Percentiles rank a stretch among this genome's conserved stretches.
Evolutionary conservation across 768 basidiomycete species (phyloP).

Genomic region (Russula compacta): DNA sequence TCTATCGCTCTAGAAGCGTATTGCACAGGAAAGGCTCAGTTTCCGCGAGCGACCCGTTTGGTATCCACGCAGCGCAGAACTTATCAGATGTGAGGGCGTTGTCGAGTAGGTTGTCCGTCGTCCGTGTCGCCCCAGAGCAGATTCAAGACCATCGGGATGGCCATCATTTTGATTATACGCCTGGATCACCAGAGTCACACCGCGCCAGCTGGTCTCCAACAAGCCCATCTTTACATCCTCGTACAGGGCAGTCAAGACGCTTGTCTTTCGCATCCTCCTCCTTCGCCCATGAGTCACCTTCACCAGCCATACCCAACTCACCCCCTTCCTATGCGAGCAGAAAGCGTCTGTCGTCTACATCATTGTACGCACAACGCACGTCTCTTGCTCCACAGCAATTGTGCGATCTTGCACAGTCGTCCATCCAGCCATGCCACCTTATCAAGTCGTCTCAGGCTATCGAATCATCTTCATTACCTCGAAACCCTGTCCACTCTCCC

Average conservation of each 20-base stretch:
- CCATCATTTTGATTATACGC: background rate
- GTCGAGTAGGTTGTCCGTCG: constrained; percentile 17
- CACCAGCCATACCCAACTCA: background rate
- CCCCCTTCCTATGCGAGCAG: constrained; percentile 9
- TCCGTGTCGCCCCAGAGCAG: constrained; percentile 14
- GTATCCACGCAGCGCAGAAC: constrained; percentile 8
- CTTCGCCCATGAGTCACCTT: constrained; percentile 6
- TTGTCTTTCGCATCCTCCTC: constrained; percentile 20
- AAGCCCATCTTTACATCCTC: background rate
- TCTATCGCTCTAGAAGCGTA: constrained; percentile 4
- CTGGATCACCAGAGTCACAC: constrained; percentile 3
- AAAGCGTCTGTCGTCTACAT: constrained; percentile 11
- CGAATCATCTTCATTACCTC: background rate
- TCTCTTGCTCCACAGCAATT: constrained; percentile 17
- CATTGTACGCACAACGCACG: constrained; percentile 10
- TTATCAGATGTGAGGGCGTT: constrained; percentile 12
- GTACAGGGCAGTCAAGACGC: constrained; percentile 6
- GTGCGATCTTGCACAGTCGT: constrained; percentile 17
- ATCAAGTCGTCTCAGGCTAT: background rate
- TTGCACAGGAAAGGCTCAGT: constrained; percentile 12
- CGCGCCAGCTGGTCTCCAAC: constrained; percentile 1
- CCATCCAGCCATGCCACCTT: constrained; percentile 1
- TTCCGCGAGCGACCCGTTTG: constrained; percentile 17
- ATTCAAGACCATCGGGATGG: background rate
- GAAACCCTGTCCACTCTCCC: background rate